Evolutionary conservation across 768 basidiomycete genomes (phyloP), one percentile per base, ranked within the genome.

Genomic region (Flagelloscypha sp.): DNA sequence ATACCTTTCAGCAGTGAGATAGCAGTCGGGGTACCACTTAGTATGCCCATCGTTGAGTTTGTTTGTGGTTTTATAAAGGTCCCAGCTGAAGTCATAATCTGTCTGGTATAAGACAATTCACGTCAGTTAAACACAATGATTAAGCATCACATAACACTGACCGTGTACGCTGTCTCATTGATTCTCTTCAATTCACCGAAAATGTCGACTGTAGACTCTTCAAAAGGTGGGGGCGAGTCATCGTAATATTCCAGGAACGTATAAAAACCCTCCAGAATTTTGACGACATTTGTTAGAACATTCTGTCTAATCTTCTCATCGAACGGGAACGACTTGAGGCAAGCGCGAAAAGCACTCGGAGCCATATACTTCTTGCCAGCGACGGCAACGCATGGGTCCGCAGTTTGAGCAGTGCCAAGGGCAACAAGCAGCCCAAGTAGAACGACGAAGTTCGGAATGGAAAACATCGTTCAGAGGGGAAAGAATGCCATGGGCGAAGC

Each of bases 11-110:
- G n/a, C n/a, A n/a, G n/a, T n/a, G n/a, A n/a, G n/a, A n/a, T n/a
- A n/a, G n/a, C n/a, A n/a, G n/a, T n/a, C n/a, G n/a, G n/a, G n/a
- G n/a, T n/a, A n/a, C n/a, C n/a, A n/a, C n/a, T n/a, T n/a, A 9
- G 79, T 81, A 47, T 79, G 79, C 5, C 78, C 78, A 47, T 79
- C 77, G 46, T 81, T 79, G 29, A 81, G 44, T 32, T 64, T 64
- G 12, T 62, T 73, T 0, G 65, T 68, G 40, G 75, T 68, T 35
- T 74, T 61, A 41, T 70, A 78, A 12, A 81, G 46, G 25, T 65
- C 76, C 30, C 57, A 59, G 46, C 70, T 78, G 55, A 81, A 79
- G 47, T 77, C 76, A 41, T 76, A 81, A 43, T 80, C 77, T 6
- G 76, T 76, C 73, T 81, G 35, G 4, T 17, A 30, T 32, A 29